Conservation (phyloP, 805 yeast genomes). For the Wickerhamiella cacticola region DNA sequence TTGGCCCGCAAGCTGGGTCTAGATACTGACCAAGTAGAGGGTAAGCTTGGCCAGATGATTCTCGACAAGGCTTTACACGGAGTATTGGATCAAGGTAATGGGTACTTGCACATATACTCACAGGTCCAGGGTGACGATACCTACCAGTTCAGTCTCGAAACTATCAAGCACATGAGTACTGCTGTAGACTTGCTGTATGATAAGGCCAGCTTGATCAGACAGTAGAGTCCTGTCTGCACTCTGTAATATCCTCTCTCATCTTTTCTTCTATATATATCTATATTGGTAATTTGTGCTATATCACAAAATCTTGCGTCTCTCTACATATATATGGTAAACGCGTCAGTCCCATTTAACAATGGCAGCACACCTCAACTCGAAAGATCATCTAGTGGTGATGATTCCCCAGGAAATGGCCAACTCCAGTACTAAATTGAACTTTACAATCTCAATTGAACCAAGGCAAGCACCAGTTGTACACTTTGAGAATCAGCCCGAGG, state of each 20-base stretch:
- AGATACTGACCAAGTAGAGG: constrained; percentile 79
- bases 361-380: too few species aligned
- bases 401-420: not conserved
- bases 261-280: too few species aligned
- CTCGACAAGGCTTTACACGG: constrained; percentile 92
- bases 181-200: constrained; percentile 88
- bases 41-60: constrained; percentile 91
- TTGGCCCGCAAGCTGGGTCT: constrained; percentile 80
- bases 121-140: constrained; percentile 81
- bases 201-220: constrained; percentile 63
- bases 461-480: not conserved
- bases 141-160: constrained; percentile 74
- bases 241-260: too few species aligned
- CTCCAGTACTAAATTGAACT: not conserved
- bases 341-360: too few species aligned
- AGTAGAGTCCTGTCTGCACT: not conserved
- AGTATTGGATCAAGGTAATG: constrained; percentile 95
- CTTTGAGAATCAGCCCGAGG: not conserved
- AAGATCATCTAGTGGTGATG: not conserved
- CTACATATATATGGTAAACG: too few species aligned
- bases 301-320: too few species aligned
- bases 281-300: not conserved
- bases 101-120: constrained; percentile 87
- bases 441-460: not conserved
- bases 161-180: constrained; percentile 72